phyloP scores from a whole-genome alignment of 2,329 filamentous ascomycete species.

The Fonsecaea pedrosoi region DNA sequence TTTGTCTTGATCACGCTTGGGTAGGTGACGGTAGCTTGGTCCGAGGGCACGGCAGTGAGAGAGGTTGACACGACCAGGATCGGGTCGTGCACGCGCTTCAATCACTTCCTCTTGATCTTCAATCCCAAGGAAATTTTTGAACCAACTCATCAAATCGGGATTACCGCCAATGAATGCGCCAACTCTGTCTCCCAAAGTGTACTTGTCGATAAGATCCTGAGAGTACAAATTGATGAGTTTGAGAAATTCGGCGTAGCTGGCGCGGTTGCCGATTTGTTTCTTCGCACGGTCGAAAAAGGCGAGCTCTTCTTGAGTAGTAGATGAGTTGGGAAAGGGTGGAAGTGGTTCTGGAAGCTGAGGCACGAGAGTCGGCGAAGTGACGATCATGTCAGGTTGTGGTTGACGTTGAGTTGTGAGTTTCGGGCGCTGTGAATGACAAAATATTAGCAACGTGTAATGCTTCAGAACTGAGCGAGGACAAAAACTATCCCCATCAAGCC shows the following conservation, averaged over 20 bases:
- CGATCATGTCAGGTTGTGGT: conserved; percentile 60
- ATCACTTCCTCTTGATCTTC: conserved; percentile 78
- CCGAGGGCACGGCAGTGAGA: conserved; percentile 96
- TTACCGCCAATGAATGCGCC: conserved; percentile 86
- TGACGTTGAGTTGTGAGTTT: conserved; percentile 35
- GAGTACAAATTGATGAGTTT: conserved; percentile 97
- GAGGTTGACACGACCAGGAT: conserved; percentile 82
- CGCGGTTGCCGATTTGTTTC: conserved; percentile 92
- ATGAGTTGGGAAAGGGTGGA: conserved; percentile 73
- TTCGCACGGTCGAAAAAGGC: conserved; percentile 96
- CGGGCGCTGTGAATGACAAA: conserved; percentile 27
- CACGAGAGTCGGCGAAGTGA: conserved; percentile 78
- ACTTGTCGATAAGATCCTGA: conserved; percentile 87
- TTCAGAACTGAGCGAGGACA: neutral
- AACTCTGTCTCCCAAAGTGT: conserved; percentile 81
- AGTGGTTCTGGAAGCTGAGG: conserved; percentile 88
- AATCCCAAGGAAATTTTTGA: conserved; percentile 81
- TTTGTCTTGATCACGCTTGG: conserved; percentile 88
- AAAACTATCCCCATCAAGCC: neutral
- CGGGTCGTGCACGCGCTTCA: conserved; percentile 76
- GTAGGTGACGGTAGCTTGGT: conserved; percentile 90
- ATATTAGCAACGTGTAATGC: conserved; percentile 8
- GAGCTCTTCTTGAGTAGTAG: conserved; percentile 83
- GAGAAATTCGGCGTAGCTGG: conserved; percentile 91
- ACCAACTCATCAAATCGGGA: conserved; percentile 84